A percentile compares a stretch with the other conserved stretches of the same genome.
Evolutionary conservation across 2,329 filamentous ascomycete species (phyloP).

Genomic region (Fusarium transvaalense): DNA sequence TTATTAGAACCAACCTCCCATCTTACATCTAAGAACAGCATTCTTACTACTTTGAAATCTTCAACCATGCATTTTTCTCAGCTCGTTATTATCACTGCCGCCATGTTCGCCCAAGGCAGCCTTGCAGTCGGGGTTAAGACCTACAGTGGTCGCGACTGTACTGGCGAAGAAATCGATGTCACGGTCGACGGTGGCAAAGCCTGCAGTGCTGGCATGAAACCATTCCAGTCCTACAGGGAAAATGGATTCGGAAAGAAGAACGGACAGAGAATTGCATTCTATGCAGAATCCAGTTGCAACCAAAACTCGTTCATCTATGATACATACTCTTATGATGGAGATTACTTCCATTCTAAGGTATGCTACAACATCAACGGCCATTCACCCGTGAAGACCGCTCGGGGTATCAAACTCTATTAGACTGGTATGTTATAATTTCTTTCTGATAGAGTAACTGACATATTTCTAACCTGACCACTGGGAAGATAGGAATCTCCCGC

Average conservation of each 20-base stretch:
- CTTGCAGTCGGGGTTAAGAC: not conserved
- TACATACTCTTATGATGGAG: not conserved
- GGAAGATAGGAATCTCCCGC: not conserved
- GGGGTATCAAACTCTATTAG: not conserved
- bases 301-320: not conserved
- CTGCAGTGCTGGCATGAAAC: not conserved
- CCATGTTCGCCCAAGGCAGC: not conserved
- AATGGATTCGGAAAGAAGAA: not conserved
- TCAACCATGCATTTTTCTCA: not conserved
- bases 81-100: not conserved
- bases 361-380: not conserved
- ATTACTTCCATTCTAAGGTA: constrained; percentile 3
- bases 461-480: not conserved
- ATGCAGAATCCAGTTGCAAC: not conserved
- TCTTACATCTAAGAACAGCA: not conserved
- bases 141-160: not conserved
- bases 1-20: too few species aligned
- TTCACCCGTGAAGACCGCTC: not conserved
- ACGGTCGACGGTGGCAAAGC: not conserved
- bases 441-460: not conserved
- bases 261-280: constrained; percentile 1
- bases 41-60: not conserved
- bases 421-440: not conserved
- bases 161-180: not conserved
- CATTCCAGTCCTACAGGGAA: not conserved